Evolutionary conservation across 495 filamentous ascomycete species (phyloP).

Genomic region (Geoglossum glabrum): DNA sequence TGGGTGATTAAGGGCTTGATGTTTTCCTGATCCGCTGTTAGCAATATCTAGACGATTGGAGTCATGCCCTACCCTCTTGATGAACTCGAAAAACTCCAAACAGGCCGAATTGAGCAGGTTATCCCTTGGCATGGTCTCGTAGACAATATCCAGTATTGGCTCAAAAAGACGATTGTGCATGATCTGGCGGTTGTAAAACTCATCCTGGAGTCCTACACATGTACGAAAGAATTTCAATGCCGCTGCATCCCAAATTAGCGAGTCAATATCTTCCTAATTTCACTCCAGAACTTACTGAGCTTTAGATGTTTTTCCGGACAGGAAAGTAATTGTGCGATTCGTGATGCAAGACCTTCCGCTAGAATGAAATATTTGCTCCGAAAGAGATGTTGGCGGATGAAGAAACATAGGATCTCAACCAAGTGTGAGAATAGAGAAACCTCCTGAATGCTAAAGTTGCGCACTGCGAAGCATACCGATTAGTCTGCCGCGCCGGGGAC

Average conservation of each 20-base stretch:
- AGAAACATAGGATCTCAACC: conserved; percentile 88
- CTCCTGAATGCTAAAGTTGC: conserved; percentile 50
- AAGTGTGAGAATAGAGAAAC: conserved; percentile 77
- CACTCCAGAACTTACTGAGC: conserved; percentile 39
- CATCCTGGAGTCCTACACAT: conserved; percentile 68
- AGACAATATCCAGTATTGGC: conserved; percentile 71
- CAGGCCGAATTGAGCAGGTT: conserved; percentile 93
- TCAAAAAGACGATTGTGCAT: conserved; percentile 67
- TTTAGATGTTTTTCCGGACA: conserved; percentile 88
- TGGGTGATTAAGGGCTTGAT: conserved; percentile 67
- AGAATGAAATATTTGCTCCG: conserved; percentile 79
- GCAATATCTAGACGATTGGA: background rate
- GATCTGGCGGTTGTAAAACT: conserved; percentile 79
- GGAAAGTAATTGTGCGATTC: conserved; percentile 63
- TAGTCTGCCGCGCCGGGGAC: background rate
- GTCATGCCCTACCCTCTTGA: conserved; percentile 32
- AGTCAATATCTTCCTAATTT: background rate
- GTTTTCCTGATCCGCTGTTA: conserved; percentile 31
- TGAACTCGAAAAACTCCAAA: conserved; percentile 82
- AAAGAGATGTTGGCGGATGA: conserved; percentile 71
- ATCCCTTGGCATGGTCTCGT: conserved; percentile 84
- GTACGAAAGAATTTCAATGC: conserved; percentile 91
- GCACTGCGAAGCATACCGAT: conserved; percentile 22
- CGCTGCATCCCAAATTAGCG: conserved; percentile 26
- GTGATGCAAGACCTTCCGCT: conserved; percentile 52